Evolutionary conservation across 2,329 filamentous ascomycete genomes (phyloP).

Genomic region (Ceratocystiopsis brevicomis): DNA sequence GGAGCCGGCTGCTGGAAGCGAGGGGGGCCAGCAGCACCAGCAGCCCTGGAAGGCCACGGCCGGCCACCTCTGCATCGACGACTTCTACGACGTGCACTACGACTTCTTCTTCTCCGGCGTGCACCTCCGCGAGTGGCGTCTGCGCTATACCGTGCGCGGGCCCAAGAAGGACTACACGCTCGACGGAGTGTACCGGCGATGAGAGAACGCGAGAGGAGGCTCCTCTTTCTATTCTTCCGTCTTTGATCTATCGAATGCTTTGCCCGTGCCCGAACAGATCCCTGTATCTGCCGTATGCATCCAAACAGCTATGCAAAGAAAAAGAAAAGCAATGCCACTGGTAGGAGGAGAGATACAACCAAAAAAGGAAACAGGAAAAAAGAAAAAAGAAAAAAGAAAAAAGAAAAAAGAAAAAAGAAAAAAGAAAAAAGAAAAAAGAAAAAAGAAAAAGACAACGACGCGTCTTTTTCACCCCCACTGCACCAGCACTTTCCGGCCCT

Average conservation of each 20-base stretch:
- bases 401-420: neutral
- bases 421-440: neutral
- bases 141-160: slow-evolving; percentile 48
- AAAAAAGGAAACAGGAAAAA: neutral
- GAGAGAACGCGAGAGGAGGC: neutral
- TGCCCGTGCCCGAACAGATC: neutral
- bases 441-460: neutral
- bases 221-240: neutral
- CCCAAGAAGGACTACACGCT: slow-evolving; percentile 58
- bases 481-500: slow-evolving; percentile 42
- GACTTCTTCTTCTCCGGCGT: slow-evolving; percentile 44
- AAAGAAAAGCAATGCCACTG: no score
- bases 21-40: slow-evolving; percentile 7
- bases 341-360: no score
- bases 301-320: neutral
- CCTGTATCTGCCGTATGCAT: neutral
- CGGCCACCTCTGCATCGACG: slow-evolving; percentile 50
- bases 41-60: slow-evolving; percentile 43
- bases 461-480: slow-evolving; percentile 32
- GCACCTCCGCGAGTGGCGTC: slow-evolving; percentile 35
- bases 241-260: neutral
- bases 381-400: neutral
- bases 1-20: no score
- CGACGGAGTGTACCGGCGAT: slow-evolving; percentile 29
- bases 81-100: slow-evolving; percentile 53